Evolutionary conservation across 2,329 filamentous ascomycete species (phyloP).

Genomic region (Cadophora gregata): DNA sequence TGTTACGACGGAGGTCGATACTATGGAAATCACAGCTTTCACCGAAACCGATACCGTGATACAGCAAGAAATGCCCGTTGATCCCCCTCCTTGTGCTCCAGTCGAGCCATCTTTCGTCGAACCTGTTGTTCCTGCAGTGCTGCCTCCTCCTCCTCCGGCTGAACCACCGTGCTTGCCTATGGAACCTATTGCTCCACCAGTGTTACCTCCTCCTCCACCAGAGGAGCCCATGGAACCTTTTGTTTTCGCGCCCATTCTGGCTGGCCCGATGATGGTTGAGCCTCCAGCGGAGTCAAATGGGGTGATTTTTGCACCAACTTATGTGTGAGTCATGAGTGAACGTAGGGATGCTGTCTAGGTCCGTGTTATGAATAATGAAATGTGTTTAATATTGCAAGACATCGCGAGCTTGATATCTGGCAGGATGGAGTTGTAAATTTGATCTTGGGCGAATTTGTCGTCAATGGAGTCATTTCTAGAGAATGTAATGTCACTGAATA

Average conservation of each 20-base stretch:
- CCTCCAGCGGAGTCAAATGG: slow-evolving; percentile 8
- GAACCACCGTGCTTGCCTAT: too few species aligned
- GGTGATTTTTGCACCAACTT: background rate
- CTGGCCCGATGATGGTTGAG: slow-evolving; percentile 6
- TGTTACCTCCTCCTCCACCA: background rate
- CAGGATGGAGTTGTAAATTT: too few species aligned
- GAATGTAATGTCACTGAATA: too few species aligned
- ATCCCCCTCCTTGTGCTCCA: background rate
- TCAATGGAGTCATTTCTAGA: too few species aligned
- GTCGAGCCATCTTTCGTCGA: background rate
- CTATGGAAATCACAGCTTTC: background rate
- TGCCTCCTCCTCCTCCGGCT: background rate
- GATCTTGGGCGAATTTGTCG: too few species aligned
- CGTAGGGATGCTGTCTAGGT: background rate
- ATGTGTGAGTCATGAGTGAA: background rate
- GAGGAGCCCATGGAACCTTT: background rate
- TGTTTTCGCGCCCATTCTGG: background rate
- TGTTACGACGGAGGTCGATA: background rate
- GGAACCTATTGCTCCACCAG: background rate
- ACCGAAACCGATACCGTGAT: background rate
- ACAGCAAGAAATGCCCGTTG: background rate
- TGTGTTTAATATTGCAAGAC: too few species aligned
- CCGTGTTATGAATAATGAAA: background rate
- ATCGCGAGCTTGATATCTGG: too few species aligned
- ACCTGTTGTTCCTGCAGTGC: background rate